Evolutionary conservation across 768 basidiomycete genomes (phyloP).

Genomic region (Saitozyma sp.): DNA sequence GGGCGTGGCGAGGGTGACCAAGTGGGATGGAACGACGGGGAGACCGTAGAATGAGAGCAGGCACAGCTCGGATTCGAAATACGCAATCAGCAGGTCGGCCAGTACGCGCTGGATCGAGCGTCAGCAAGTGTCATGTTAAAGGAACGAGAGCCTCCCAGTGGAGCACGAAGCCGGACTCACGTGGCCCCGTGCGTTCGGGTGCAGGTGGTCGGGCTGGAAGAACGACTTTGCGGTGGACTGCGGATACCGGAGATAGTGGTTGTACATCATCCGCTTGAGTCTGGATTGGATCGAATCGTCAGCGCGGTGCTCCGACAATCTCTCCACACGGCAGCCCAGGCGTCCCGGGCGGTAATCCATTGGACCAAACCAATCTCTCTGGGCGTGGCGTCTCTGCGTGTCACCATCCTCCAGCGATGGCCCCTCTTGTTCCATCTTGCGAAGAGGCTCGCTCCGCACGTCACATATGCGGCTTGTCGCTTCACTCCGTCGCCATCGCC

Average conservation of each 20-base stretch:
- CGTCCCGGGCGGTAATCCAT: too few species aligned
- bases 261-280: conserved; percentile 45
- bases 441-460: too few species aligned
- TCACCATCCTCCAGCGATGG: too few species aligned
- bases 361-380: too few species aligned
- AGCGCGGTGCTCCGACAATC: too few species aligned
- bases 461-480: too few species aligned
- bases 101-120: conserved; percentile 35
- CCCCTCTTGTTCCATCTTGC: too few species aligned
- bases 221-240: conserved; percentile 37
- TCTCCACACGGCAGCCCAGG: too few species aligned
- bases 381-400: too few species aligned
- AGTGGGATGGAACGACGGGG: conserved; percentile 22
- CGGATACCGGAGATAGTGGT: conserved; percentile 46
- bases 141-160: not conserved
- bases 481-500: not conserved
- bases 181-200: conserved; percentile 50
- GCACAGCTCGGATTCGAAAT: conserved; percentile 48
- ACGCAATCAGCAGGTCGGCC: conserved; percentile 43
- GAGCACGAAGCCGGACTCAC: conserved; percentile 25
- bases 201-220: conserved; percentile 41
- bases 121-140: not conserved
- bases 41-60: conserved; percentile 34
- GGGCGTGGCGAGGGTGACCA: conserved; percentile 27
- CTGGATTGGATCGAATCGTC: conserved; percentile 2